Base-by-base conservation (phyloP, 108 stramenopile genomes). In the Stephanodiscus minutulus region DNA sequence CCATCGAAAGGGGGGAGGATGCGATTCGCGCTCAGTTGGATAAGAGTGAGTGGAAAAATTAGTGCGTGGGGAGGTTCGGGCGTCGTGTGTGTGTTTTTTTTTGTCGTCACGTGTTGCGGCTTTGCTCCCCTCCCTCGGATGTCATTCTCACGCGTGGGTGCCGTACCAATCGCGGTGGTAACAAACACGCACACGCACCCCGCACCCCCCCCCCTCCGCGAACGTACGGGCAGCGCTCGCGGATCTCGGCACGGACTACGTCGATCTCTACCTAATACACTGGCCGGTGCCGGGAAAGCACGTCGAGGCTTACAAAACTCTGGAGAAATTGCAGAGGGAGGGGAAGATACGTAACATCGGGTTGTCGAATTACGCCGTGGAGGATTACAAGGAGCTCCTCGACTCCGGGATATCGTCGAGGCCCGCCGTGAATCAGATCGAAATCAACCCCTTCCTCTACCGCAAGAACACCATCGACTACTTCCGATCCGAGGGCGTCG, bases 271-370 rank as follows among this genome's bases (percentile, higher is more conserved):
- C 68, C 82, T 93, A 17, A 82, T 98, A 39, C 97, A 98, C 78
- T 98, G 97, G 97, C 93, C 96, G 22, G 96, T 96, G 25, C 93
- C 93, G 6, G 86, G 82, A 27, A 86, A 93, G 49, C 92, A 93
- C 70, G 92, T 96, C 11, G 83, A 79, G 36, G 96, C 93, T 4
- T 94, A 93, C 83, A 87, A 91, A 62, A 87, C 79, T 15, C 62
- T 96, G 28, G 77, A 88, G 56, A 53, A 77, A 20, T 56, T 88
- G 3, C 48, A 78, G n/a, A 46, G 73, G 11, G 85, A 86, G 63
- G 96, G 96, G 22, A 86, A 90, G 65, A 81, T 95, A 25, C 77
- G 70, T 18, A 90, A 86, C 61, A 71, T 89, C 54, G 93, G 93
- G 0, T 77, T 91, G 11, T 79, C 77, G 33, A 94, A 94, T 68